Evolutionary conservation across 2,329 filamentous ascomycete genomes (phyloP).

Genomic region (Penicillium oxalicum): DNA sequence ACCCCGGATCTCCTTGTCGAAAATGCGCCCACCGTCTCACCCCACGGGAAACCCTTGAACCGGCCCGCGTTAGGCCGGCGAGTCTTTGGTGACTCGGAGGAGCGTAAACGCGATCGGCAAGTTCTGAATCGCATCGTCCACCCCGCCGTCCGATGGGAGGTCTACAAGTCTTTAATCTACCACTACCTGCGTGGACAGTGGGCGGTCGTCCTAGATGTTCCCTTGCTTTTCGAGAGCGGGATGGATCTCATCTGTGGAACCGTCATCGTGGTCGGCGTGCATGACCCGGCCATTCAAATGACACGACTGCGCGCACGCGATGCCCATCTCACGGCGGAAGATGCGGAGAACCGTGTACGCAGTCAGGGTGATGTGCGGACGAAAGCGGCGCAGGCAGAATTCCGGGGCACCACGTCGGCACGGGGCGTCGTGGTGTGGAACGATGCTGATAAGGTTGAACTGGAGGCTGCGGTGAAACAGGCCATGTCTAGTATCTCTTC

Average conservation of each 20-base stretch:
- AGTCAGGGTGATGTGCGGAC: constrained; percentile 81
- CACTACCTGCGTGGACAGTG: constrained; percentile 71
- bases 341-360: constrained; percentile 77
- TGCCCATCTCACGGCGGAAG: constrained; percentile 69
- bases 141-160: constrained; percentile 76
- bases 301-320: constrained; percentile 68
- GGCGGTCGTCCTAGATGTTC: constrained; percentile 90
- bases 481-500: constrained; percentile 59
- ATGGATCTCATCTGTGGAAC: constrained; percentile 81
- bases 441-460: constrained; percentile 65
- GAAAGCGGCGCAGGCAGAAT: constrained; percentile 71
- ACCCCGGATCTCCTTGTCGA: constrained; percentile 80
- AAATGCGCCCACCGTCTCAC: constrained; percentile 27
- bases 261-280: constrained; percentile 80
- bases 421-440: constrained; percentile 86
- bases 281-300: constrained; percentile 77
- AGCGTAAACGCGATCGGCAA: constrained; percentile 63
- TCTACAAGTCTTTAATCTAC: constrained; percentile 67
- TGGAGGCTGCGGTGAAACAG: constrained; percentile 60
- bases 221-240: constrained; percentile 80
- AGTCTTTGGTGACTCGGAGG: constrained; percentile 75
- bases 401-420: constrained; percentile 48
- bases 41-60: constrained; percentile 62
- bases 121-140: constrained; percentile 88
- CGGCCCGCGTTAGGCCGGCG: constrained; percentile 74